Conservation (phyloP, 2,329 filamentous ascomycete species). For the Aureobasidium leucospermi region DNA sequence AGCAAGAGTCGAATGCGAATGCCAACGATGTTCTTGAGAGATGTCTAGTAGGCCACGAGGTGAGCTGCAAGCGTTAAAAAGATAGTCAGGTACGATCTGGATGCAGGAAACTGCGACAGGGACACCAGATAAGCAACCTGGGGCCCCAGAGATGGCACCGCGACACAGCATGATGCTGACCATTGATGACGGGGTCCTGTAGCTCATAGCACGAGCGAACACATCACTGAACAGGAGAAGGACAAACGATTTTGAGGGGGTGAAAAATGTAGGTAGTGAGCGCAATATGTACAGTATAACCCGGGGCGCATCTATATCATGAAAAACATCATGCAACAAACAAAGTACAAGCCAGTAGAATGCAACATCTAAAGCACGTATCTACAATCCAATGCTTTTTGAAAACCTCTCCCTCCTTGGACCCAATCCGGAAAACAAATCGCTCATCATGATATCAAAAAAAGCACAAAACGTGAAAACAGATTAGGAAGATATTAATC, state of each 20-base stretch:
- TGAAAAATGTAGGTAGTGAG: neutral
- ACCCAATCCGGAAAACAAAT: neutral
- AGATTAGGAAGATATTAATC: neutral
- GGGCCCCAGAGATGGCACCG: neutral
- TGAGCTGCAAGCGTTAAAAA: neutral
- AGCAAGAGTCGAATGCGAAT: too few relatives aligned
- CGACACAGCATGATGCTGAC: neutral
- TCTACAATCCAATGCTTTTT: conserved; percentile 3
- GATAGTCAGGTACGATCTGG: neutral
- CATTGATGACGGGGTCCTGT: neutral
- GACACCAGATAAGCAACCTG: neutral
- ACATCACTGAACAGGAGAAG: neutral
- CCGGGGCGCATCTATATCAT: neutral
- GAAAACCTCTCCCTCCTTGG: neutral
- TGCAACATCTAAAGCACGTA: neutral
- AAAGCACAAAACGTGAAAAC: neutral
- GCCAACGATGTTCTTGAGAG: too few relatives aligned
- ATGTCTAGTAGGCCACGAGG: neutral
- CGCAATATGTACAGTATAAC: neutral
- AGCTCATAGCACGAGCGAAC: neutral
- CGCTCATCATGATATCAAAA: neutral
- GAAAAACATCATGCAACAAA: neutral
- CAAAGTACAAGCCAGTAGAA: neutral
- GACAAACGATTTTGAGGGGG: neutral
- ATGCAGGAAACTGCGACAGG: neutral